Evolutionary conservation across 805 yeast species (phyloP).

Genomic region (Metschnikowia corniflorae): DNA sequence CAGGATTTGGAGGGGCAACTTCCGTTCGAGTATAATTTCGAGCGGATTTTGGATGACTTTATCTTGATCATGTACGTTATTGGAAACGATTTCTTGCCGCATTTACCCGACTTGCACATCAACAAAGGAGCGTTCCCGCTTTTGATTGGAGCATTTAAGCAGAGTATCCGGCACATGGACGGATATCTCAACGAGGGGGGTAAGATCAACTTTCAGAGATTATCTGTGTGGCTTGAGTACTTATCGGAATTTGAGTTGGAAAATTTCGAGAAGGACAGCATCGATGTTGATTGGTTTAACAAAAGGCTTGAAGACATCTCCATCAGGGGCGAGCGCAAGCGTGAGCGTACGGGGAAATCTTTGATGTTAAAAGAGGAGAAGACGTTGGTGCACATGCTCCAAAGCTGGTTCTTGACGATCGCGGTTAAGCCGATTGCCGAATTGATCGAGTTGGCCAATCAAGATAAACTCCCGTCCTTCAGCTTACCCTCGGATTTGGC

Average conservation of each 20-base stretch:
- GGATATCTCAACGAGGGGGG: slow-evolving; percentile 87
- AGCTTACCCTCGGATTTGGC: slow-evolving; percentile 47
- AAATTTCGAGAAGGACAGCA: slow-evolving; percentile 78
- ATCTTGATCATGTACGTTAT: slow-evolving; percentile 89
- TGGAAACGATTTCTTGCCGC: slow-evolving; percentile 97
- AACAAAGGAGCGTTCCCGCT: slow-evolving; percentile 97
- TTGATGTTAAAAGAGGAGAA: slow-evolving; percentile 69
- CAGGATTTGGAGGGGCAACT: slow-evolving; percentile 60
- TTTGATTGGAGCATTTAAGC: slow-evolving; percentile 81
- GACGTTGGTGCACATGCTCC: slow-evolving; percentile 58
- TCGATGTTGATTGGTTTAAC: slow-evolving; percentile 91
- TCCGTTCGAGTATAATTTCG: slow-evolving; percentile 75
- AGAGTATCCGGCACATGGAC: slow-evolving; percentile 65
- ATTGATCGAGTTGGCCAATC: slow-evolving; percentile 30
- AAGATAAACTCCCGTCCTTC: slow-evolving; percentile 26
- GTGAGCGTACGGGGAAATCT: slow-evolving; percentile 62
- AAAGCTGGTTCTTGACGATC: slow-evolving; percentile 47
- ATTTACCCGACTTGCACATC: slow-evolving; percentile 87
- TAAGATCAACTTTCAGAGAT: slow-evolving; percentile 66
- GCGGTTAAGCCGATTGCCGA: slow-evolving; percentile 30
- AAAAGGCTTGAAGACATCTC: slow-evolving; percentile 77
- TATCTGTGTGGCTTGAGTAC: slow-evolving; percentile 71
- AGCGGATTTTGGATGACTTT: slow-evolving; percentile 86
- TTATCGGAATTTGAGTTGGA: slow-evolving; percentile 78
- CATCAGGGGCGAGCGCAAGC: slow-evolving; percentile 63